These are phyloP conservation scores for Alternaria burnsii DNA, from an alignment of 2,329 filamentous ascomycete genomes.

Conservation along the genomic window DNA sequence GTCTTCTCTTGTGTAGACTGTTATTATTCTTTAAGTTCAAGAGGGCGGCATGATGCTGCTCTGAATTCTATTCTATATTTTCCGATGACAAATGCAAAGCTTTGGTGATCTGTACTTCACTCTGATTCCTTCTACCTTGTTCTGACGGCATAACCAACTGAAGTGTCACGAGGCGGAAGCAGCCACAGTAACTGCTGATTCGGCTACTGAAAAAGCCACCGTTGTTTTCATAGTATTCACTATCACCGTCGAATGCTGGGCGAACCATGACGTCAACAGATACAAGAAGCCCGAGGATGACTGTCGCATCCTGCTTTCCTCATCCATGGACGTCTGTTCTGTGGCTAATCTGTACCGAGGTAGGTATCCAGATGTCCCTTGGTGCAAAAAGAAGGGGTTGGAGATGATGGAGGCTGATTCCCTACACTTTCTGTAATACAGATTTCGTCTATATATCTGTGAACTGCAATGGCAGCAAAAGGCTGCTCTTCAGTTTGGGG, in stretches of 20 bases:
- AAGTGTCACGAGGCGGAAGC: too few species aligned
- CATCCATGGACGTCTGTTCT: background rate
- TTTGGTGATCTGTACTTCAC: background rate
- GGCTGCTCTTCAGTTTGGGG: background rate
- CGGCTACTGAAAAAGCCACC: too few species aligned
- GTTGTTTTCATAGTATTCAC: too few species aligned
- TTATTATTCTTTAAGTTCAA: background rate
- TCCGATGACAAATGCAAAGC: background rate
- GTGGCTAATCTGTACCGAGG: background rate
- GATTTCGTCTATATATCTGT: background rate
- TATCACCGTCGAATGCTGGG: too few species aligned
- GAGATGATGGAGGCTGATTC: background rate
- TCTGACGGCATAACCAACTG: background rate
- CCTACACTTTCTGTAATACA: background rate
- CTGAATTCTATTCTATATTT: background rate
- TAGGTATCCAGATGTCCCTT: background rate
- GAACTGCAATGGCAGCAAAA: background rate
- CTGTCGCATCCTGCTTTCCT: background rate
- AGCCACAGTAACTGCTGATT: too few species aligned
- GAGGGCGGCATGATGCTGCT: background rate
- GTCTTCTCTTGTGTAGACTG: conserved; percentile 1
- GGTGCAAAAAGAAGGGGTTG: background rate
- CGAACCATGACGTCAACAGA: too few species aligned
- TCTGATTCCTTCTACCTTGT: background rate
- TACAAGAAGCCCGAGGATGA: too few species aligned